phyloP scores from a whole-genome alignment of 345 rosid genomes.

The Arabidopsis suecica region DNA sequence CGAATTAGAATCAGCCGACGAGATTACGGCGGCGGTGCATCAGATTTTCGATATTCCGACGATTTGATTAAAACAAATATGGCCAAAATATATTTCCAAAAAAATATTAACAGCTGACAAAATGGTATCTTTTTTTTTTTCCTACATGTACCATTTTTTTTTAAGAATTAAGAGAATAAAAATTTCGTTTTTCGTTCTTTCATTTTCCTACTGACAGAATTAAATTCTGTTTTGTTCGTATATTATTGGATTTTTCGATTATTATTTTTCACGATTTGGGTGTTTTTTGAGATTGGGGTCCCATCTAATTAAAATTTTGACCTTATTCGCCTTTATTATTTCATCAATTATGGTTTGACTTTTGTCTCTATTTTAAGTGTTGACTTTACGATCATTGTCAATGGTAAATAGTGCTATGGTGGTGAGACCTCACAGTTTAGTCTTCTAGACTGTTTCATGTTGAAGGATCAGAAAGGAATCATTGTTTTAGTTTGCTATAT shows the following conservation, averaged over 20 bases:
- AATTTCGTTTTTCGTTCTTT: background rate
- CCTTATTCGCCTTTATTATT: conserved; percentile 31
- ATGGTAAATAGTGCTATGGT: background rate
- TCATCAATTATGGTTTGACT: conserved; percentile 34
- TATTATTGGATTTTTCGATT: conserved; percentile 36
- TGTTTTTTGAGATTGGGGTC: conserved; percentile 30
- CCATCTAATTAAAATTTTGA: conserved; percentile 35
- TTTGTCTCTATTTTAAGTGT: conserved; percentile 13
- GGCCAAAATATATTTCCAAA: background rate
- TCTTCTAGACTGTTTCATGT: background rate
- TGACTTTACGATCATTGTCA: conserved; percentile 21
- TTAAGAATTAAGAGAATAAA: background rate
- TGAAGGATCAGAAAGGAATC: background rate
- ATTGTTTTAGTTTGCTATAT: background rate
- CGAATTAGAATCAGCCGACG: conserved; percentile 59
- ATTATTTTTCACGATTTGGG: conserved; percentile 25
- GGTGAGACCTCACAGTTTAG: background rate
- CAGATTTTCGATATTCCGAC: conserved; percentile 56
- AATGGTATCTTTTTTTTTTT: background rate
- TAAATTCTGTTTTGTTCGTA: conserved; percentile 33
- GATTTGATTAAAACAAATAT: background rate
- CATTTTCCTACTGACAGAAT: conserved; percentile 29
- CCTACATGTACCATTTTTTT: background rate
- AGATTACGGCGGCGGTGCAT: conserved; percentile 61
- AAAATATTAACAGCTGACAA: conserved; percentile 16